Base-by-base conservation (phyloP, 495 filamentous ascomycete genomes). In the Jackrogersella minutella region DNA sequence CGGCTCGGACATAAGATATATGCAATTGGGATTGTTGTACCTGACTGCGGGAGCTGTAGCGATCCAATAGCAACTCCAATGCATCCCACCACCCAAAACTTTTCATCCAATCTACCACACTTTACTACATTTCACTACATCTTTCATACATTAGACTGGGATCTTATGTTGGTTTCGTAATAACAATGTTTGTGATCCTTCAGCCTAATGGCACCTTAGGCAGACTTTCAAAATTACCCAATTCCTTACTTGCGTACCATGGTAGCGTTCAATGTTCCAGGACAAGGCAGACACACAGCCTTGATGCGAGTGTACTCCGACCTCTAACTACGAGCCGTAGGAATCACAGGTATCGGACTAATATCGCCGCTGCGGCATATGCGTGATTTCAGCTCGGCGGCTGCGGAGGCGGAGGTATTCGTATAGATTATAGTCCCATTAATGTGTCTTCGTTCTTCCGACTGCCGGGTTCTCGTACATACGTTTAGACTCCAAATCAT, bases 241-340 rank as follows among this genome's bases (percentile, higher is more conserved):
- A 40, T 50, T 49, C 26, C 39, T 6, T 17, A 53, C 11, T 26
- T 21, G 34, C 26, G 28, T 33, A 31, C 26, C 9, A 11, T 37
- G 4, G 2, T 3, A 33, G 46, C 26, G 16, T 47, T 22, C 34
- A 31, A 9, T n/a, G n/a, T n/a, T n/a, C n/a, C n/a, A 43, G 17
- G 40, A 61, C 51, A 40, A 52, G 44, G 61, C 43, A 58, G 43
- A 43, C 19, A 19, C 22, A n/a, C 33, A 54, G 54, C 58, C 46
- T 62, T 40, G 58, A 54, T 54, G 53, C 33, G 47, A 46, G 17
- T 22, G 39, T 61, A 51, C 58, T 51, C 64, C 64, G 64, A 62
- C 14, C n/a, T 46, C 58, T 62, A 62, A 53, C 64, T 62, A 62
- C 64, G 64, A 68, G 64, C 53, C 64, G 58, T 58, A 40, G 16